phyloP scores from a whole-genome alignment of 805 yeast genomes.

The Teunomyces panamensis region DNA sequence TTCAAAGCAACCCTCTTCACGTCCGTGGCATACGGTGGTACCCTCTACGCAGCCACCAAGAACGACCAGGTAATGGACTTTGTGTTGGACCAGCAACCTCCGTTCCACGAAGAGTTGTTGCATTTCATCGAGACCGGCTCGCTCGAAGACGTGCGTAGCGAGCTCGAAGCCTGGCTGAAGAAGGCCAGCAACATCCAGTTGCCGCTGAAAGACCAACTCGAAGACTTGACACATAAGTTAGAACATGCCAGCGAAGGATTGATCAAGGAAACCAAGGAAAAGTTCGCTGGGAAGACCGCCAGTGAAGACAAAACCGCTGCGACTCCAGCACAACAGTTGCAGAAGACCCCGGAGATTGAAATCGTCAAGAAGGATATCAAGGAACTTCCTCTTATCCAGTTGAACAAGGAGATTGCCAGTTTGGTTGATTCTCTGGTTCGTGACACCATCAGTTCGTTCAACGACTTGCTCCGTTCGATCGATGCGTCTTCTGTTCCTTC shows the following conservation, averaged over 20 bases:
- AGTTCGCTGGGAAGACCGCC: conserved; percentile 14
- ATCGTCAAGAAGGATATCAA: conserved; percentile 26
- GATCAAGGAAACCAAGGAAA: conserved; percentile 35
- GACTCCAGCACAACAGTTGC: conserved; percentile 42
- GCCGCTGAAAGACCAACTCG: conserved; percentile 32
- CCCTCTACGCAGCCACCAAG: conserved; percentile 40
- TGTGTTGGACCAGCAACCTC: conserved; percentile 41
- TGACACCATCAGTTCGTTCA: conserved; percentile 36
- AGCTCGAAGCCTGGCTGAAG: conserved; percentile 15
- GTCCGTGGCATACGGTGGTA: conserved; percentile 35
- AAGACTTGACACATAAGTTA: conserved; percentile 29
- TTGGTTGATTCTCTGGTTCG: conserved; percentile 33
- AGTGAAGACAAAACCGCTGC: conserved; percentile 7
- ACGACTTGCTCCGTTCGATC: conserved; percentile 34
- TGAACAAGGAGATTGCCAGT: conserved; percentile 17
- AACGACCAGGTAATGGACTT: conserved; percentile 44
- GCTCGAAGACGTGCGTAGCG: conserved; percentile 26
- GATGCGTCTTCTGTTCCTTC: conserved; percentile 26
- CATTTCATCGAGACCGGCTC: conserved; percentile 37
- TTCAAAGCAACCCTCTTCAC: conserved; percentile 27
- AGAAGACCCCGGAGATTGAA: conserved; percentile 38
- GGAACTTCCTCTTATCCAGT: conserved; percentile 33
- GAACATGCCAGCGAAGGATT: conserved; percentile 33
- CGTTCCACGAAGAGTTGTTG: conserved; percentile 40
- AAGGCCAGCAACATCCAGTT: conserved; percentile 19